These are phyloP conservation scores for Suhomyces prunicola DNA, from an alignment of 805 yeast genomes.

Conservation along the genomic window DNA sequence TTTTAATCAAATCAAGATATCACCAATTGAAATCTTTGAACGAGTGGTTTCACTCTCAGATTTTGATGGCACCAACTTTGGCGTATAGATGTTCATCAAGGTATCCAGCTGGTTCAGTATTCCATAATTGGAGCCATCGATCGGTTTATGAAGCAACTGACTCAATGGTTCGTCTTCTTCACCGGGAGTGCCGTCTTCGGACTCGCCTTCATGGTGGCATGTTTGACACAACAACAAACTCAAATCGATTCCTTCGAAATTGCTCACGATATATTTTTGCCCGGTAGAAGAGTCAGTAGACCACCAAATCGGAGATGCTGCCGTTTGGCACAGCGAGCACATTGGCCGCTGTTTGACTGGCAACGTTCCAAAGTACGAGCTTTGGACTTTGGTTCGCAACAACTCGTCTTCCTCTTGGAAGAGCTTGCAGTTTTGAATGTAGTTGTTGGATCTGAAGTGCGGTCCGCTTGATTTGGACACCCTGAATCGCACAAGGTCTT, in stretches of 20 bases:
- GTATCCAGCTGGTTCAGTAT: conserved; percentile 22
- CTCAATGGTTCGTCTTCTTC: conserved; percentile 16
- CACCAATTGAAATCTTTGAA: conserved; percentile 19
- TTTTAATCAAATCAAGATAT: conserved; percentile 14
- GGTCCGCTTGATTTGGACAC: conserved; percentile 26
- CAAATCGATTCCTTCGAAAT: neutral
- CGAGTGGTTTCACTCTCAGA: conserved; percentile 7
- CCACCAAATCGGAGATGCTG: conserved; percentile 41
- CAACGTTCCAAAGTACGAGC: conserved; percentile 1
- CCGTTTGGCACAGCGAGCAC: conserved; percentile 23
- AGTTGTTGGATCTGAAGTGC: conserved; percentile 29
- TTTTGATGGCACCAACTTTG: neutral
- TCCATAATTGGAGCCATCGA: conserved; percentile 33
- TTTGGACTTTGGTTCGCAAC: conserved; percentile 2
- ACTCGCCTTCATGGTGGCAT: conserved; percentile 24
- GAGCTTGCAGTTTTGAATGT: conserved; percentile 19
- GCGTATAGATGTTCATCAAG: conserved; percentile 11
- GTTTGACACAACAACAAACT: conserved; percentile 24
- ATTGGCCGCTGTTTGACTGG: neutral
- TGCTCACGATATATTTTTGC: neutral
- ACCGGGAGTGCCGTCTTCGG: conserved; percentile 10
- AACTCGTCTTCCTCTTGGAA: conserved; percentile 13
- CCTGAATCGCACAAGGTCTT: conserved; percentile 25
- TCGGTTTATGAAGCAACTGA: conserved; percentile 25
- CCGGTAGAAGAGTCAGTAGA: conserved; percentile 2